These are phyloP conservation scores for Hygrocybe coccinea DNA, from an alignment of 768 basidiomycete genomes.

Conservation along the genomic window DNA sequence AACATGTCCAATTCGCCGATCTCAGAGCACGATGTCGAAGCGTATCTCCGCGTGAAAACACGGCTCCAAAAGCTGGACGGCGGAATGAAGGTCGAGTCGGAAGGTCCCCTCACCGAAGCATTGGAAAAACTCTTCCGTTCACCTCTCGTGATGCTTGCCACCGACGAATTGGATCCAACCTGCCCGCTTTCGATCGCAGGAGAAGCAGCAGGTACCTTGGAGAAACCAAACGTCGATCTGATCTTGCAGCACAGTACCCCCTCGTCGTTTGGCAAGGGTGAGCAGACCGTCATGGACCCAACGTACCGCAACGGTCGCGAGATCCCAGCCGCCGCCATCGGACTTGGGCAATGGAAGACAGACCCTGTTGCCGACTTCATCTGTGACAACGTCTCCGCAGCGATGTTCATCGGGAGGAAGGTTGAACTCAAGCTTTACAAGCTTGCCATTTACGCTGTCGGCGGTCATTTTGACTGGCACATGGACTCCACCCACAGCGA, in stretches of 20 bases:
- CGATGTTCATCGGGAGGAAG: constrained; percentile 5
- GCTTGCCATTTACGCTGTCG: constrained; percentile 14
- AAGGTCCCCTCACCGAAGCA: background rate
- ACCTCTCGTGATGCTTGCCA: background rate
- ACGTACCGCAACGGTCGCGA: constrained; percentile 14
- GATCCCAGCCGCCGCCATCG: constrained; percentile 5
- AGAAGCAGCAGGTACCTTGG: constrained; percentile 12
- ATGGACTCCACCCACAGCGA: constrained; percentile 17
- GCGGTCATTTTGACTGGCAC: constrained; percentile 22
- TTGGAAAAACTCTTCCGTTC: constrained; percentile 4
- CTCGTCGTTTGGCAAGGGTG: constrained; percentile 16
- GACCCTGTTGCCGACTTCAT: background rate
- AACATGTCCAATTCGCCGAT: background rate
- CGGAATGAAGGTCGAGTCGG: background rate
- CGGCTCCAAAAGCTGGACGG: background rate
- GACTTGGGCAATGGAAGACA: background rate
- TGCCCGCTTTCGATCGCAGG: constrained; percentile 3
- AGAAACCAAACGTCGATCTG: constrained; percentile 10
- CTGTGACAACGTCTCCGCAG: background rate
- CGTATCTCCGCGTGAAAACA: background rate
- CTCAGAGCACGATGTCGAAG: background rate
- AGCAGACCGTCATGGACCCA: constrained; percentile 14
- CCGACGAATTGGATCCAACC: background rate
- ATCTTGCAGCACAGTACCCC: constrained; percentile 12
- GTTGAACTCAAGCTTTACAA: constrained; percentile 13